Evolutionary conservation across 148 eudicot genomes (phyloP).

Genomic region (Cornus suecica): DNA sequence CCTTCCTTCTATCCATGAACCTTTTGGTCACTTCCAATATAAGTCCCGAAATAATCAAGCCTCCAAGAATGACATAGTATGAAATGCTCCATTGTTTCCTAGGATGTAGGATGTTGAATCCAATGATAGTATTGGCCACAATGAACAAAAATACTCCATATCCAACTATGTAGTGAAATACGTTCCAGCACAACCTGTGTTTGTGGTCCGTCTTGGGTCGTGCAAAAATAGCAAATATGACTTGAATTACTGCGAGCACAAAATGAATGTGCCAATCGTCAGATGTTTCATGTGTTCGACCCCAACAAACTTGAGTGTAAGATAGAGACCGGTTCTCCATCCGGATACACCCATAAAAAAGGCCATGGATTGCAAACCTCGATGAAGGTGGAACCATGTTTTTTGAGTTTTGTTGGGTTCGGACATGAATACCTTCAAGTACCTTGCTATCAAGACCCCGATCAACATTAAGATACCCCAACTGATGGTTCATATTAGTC

Average conservation of each 20-base stretch:
- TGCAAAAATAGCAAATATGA: background rate
- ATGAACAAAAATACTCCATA: slow-evolving; percentile 3
- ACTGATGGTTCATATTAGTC: background rate
- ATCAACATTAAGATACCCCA: slow-evolving; percentile 18
- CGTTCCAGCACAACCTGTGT: slow-evolving; percentile 9
- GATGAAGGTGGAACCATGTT: slow-evolving; percentile 12
- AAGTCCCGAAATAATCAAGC: background rate
- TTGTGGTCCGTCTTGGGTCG: slow-evolving; percentile 8
- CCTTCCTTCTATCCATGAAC: background rate
- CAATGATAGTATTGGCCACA: background rate
- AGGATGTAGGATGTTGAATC: background rate
- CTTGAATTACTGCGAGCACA: slow-evolving; percentile 14
- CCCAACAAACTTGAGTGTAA: background rate
- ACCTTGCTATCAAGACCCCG: slow-evolving; percentile 17
- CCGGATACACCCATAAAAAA: slow-evolving; percentile 11
- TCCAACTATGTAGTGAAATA: background rate
- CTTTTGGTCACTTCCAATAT: background rate
- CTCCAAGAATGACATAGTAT: background rate
- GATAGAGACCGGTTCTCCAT: slow-evolving; percentile 4
- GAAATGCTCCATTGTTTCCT: background rate
- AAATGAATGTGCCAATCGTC: slow-evolving; percentile 12
- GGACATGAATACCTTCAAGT: slow-evolving; percentile 12
- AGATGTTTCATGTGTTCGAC: background rate
- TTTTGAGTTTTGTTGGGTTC: background rate
- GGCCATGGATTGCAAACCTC: background rate